Evolutionary conservation across 495 filamentous ascomycete genomes (phyloP).

Genomic region (Penicillium argentinense): DNA sequence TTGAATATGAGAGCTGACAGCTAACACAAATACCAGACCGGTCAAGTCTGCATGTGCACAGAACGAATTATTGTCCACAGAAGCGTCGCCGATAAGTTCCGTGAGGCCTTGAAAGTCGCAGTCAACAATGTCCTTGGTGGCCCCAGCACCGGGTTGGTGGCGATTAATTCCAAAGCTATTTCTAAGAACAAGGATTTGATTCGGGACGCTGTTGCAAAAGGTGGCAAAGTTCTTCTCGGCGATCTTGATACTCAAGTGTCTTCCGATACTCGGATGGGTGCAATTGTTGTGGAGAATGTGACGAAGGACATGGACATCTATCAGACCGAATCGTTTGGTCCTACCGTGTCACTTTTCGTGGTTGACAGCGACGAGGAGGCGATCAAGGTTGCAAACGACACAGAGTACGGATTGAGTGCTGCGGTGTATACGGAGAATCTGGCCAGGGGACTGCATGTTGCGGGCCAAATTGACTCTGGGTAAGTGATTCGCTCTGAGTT

Average conservation of each 20-base stretch:
- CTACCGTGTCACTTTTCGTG: constrained; percentile 45
- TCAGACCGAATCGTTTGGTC: constrained; percentile 68
- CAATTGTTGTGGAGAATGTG: constrained; percentile 60
- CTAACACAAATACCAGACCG: constrained; percentile 32
- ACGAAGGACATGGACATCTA: constrained; percentile 69
- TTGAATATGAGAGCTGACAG: constrained; percentile 13
- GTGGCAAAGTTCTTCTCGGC: neutral
- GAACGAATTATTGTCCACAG: constrained; percentile 65
- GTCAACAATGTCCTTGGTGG: neutral
- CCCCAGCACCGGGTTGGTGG: neutral
- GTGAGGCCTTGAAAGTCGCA: neutral
- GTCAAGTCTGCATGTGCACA: constrained; percentile 79
- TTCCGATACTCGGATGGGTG: constrained; percentile 49
- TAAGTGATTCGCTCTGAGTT: too few species aligned
- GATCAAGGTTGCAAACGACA: constrained; percentile 24
- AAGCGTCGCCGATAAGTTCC: constrained; percentile 30
- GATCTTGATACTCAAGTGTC: neutral
- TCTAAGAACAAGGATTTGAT: constrained; percentile 5
- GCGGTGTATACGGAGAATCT: constrained; percentile 27
- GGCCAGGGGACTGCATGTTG: constrained; percentile 22
- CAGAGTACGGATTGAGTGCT: constrained; percentile 27
- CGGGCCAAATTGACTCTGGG: constrained; percentile 11
- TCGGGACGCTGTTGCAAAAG: constrained; percentile 1
- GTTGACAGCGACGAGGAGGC: constrained; percentile 27
- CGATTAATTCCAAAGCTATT: neutral